Percentiles rank a stretch among this genome's conserved stretches.
These are phyloP conservation scores for Solanum ahanhuiri DNA, from an alignment of 257 asterid species.

Conservation along the genomic window DNA sequence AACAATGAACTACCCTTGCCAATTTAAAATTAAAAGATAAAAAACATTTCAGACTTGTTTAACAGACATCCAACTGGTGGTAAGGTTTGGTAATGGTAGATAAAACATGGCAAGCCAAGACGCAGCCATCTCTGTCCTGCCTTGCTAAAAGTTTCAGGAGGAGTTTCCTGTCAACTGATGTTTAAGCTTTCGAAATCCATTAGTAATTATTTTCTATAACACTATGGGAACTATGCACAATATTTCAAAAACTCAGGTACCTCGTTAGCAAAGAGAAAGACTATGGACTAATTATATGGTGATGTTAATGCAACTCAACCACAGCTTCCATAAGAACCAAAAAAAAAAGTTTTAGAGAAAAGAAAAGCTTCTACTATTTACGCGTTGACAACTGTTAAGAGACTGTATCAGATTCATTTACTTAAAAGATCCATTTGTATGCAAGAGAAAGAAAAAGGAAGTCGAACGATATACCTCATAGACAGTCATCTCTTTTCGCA, in stretches of 20 bases:
- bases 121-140: not conserved
- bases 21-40: not conserved
- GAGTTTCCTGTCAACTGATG: not conserved
- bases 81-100: not conserved
- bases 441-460: not conserved
- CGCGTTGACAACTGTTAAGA: not conserved
- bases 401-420: not conserved
- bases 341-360: not conserved
- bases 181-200: not conserved
- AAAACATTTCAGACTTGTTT: not conserved
- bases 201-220: not conserved
- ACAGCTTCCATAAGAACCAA: not conserved
- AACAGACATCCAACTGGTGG: not conserved
- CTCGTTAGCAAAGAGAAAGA: not conserved
- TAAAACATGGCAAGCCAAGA: not conserved
- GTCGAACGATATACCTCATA: conserved; percentile 53
- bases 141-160: not conserved
- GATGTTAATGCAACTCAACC: not conserved
- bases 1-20: not conserved
- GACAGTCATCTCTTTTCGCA: conserved; percentile 88
- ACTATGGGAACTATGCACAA: not conserved
- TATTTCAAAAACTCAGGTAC: not conserved
- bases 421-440: not conserved
- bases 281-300: not conserved
- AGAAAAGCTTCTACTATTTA: not conserved